Evolutionary conservation across 768 basidiomycete species (phyloP).

Genomic region (Termitomyces sp.): DNA sequence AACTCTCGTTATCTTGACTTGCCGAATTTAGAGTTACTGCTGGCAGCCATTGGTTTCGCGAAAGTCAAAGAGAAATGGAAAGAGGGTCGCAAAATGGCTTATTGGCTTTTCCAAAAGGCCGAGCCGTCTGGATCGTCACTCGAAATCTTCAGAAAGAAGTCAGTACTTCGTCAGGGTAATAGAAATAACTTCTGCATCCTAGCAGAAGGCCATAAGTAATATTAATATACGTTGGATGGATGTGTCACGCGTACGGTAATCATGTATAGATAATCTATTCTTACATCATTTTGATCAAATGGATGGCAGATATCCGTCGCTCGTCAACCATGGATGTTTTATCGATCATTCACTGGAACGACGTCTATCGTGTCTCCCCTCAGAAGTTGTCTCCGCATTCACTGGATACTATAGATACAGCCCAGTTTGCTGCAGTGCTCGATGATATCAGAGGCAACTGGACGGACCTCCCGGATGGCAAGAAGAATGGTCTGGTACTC

Average conservation of each 20-base stretch:
- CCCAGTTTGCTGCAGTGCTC: constrained; percentile 76
- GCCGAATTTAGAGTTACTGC: constrained; percentile 48
- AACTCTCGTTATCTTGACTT: constrained; percentile 82
- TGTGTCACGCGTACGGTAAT: too few relatives aligned
- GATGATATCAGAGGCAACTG: constrained; percentile 57
- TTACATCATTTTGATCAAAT: too few relatives aligned
- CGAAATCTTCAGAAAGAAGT: constrained; percentile 45
- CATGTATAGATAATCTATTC: too few relatives aligned
- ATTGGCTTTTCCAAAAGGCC: constrained; percentile 71
- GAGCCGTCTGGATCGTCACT: neutral
- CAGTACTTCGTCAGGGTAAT: constrained; percentile 53
- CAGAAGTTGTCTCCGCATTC: constrained; percentile 57
- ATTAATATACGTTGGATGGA: too few relatives aligned
- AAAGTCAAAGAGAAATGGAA: constrained; percentile 58
- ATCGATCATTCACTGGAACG: constrained; percentile 67
- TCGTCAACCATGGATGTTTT: constrained; percentile 14
- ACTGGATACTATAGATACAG: constrained; percentile 72
- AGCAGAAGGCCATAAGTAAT: constrained; percentile 1
- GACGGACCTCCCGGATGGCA: constrained; percentile 38
- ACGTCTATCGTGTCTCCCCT: constrained; percentile 75
- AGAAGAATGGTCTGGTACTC: constrained; percentile 67
- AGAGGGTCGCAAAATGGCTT: constrained; percentile 76
- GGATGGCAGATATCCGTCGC: too few relatives aligned
- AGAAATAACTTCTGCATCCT: constrained; percentile 77
- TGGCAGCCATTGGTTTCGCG: constrained; percentile 59